Percentiles rank a stretch among this genome's conserved stretches.
phyloP scores from a whole-genome alignment of 176 grass and related monocot species.

The Oryza meridionalis region DNA sequence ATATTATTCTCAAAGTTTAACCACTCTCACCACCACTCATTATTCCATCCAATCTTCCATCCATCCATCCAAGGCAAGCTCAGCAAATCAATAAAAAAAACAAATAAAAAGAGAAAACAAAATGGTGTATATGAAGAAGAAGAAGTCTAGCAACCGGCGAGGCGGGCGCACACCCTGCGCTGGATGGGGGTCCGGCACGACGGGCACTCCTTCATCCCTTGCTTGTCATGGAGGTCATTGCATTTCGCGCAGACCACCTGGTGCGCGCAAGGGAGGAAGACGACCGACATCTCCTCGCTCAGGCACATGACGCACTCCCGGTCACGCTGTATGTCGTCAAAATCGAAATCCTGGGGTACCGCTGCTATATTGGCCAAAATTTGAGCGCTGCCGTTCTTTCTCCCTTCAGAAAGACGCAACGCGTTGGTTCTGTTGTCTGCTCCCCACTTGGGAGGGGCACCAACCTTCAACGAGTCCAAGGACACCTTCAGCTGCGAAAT shows the following conservation, averaged over 20 bases:
- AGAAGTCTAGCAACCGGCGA: constrained; percentile 48
- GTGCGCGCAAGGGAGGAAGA: constrained; percentile 87
- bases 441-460: constrained; percentile 64
- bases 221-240: constrained; percentile 83
- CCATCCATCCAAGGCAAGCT: constrained; percentile 44
- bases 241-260: constrained; percentile 85
- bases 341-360: constrained; percentile 39
- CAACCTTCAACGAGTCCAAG: constrained; percentile 50
- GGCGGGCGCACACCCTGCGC: constrained; percentile 68
- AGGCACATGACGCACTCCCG: constrained; percentile 95
- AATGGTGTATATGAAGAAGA: constrained; percentile 41
- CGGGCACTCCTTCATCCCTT: constrained; percentile 94
- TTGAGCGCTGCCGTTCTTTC: constrained; percentile 48
- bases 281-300: constrained; percentile 89
- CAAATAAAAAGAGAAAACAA: constrained; percentile 16
- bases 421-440: constrained; percentile 56
- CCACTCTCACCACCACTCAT: constrained; percentile 31
- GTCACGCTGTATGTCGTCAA: constrained; percentile 79
- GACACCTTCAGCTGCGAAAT: constrained; percentile 60
- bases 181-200: constrained; percentile 85
- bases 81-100: constrained; percentile 34
- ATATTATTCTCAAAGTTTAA: constrained; percentile 45
- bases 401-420: constrained; percentile 61
- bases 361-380: constrained; percentile 34
- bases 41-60: constrained; percentile 60